These are phyloP conservation scores for Naganishia vishniacii DNA, from an alignment of 768 basidiomycete species.

Conservation along the genomic window DNA sequence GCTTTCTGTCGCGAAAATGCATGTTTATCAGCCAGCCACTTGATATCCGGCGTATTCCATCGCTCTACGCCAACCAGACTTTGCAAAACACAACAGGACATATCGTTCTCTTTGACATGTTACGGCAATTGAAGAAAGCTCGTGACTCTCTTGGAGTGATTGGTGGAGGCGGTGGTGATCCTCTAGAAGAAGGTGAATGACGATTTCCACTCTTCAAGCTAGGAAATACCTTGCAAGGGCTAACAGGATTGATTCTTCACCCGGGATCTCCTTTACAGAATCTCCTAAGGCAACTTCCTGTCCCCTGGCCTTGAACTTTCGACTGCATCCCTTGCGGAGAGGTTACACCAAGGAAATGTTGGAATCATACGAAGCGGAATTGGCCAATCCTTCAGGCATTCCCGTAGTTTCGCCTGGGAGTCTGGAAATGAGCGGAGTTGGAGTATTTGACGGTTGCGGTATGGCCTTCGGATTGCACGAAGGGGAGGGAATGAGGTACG, in stretches of 20 bases:
- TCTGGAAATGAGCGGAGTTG: conserved; percentile 55
- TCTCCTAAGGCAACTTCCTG: conserved; percentile 26
- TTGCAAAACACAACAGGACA: conserved; percentile 29
- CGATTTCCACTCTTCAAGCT: background rate
- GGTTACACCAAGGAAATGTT: conserved; percentile 30
- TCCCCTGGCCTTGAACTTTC: conserved; percentile 38
- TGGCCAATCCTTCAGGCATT: conserved; percentile 39
- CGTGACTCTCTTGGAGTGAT: conserved; percentile 11
- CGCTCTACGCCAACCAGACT: conserved; percentile 25
- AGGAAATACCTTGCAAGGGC: too few relatives aligned
- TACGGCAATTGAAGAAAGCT: conserved; percentile 36
- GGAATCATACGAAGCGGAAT: conserved; percentile 37
- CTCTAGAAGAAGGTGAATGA: background rate
- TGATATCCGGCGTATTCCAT: conserved; percentile 42
- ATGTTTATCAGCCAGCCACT: conserved; percentile 27
- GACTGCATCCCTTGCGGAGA: conserved; percentile 36
- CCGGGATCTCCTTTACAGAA: background rate
- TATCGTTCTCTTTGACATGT: conserved; percentile 40
- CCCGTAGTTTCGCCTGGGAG: conserved; percentile 25
- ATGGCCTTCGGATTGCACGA: conserved; percentile 63
- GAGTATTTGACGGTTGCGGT: conserved; percentile 76
- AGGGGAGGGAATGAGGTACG: conserved; percentile 65
- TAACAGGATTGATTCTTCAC: background rate
- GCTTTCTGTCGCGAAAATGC: background rate
- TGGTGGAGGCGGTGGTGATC: background rate